phyloP scores from a whole-genome alignment of 2,329 filamentous ascomycete genomes.

The Aspergillus sp. region DNA sequence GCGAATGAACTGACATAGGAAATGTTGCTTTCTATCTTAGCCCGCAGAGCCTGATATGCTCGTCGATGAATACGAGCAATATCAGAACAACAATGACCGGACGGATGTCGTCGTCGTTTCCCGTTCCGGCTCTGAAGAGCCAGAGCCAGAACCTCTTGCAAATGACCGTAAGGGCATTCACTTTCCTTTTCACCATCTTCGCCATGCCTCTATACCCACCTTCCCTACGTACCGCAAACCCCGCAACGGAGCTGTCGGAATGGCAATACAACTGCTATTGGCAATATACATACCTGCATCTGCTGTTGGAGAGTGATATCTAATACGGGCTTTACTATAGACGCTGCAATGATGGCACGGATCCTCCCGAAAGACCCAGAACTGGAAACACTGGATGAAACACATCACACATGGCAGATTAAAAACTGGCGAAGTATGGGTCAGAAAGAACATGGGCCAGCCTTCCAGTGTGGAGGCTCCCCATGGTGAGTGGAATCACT shows the following conservation, averaged over 20 bases:
- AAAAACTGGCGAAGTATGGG: constrained; percentile 69
- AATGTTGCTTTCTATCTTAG: constrained; percentile 31
- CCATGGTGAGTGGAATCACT: constrained; percentile 62
- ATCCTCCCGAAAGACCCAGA: constrained; percentile 72
- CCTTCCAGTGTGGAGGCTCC: constrained; percentile 77
- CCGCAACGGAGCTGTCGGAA: constrained; percentile 7
- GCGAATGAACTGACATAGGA: constrained; percentile 21
- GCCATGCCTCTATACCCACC: background rate
- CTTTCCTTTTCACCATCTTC: constrained; percentile 3
- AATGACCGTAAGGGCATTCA: constrained; percentile 47
- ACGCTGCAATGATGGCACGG: constrained; percentile 76
- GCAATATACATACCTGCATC: background rate
- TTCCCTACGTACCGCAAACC: background rate
- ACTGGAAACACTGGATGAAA: constrained; percentile 70
- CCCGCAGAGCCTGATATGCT: constrained; percentile 56
- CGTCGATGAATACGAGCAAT: constrained; percentile 51
- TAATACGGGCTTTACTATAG: constrained; percentile 36
- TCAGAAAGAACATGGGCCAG: constrained; percentile 78
- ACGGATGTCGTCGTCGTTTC: constrained; percentile 57
- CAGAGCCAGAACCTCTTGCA: constrained; percentile 50
- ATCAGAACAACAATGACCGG: constrained; percentile 52
- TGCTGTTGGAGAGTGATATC: background rate
- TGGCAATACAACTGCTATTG: constrained; percentile 2
- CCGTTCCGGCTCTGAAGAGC: constrained; percentile 52
- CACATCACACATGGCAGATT: constrained; percentile 78